Evolutionary conservation across 768 basidiomycete genomes (phyloP).

Genomic region (Dacryopinax primogenitus): DNA sequence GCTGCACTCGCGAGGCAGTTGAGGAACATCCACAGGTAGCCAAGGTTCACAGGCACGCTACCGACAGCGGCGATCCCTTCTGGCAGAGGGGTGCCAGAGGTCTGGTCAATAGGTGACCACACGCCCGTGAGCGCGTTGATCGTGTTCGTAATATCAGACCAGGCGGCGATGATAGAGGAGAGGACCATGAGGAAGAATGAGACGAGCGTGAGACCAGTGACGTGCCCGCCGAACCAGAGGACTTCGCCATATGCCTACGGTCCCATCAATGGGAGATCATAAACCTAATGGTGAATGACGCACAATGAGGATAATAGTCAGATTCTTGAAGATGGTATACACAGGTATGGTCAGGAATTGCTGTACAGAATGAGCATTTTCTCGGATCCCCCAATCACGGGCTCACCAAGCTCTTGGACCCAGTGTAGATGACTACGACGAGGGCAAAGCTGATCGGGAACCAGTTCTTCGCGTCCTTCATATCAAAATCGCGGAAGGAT

Average conservation of each 20-base stretch:
- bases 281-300: constrained; percentile 24
- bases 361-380: constrained; percentile 31
- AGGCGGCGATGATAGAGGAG: constrained; percentile 95
- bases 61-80: constrained; percentile 31
- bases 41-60: constrained; percentile 42
- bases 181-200: constrained; percentile 92
- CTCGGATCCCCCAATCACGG: constrained; percentile 6
- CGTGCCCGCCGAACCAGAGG: constrained; percentile 84
- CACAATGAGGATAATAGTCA: constrained; percentile 98
- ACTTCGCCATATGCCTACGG: constrained; percentile 90
- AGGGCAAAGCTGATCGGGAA: constrained; percentile 87
- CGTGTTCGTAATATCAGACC: constrained; percentile 61
- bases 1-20: constrained; percentile 85
- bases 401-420: constrained; percentile 86
- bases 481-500: constrained; percentile 71
- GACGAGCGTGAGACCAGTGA: constrained; percentile 74
- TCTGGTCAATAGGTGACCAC: constrained; percentile 21
- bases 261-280: constrained; percentile 1
- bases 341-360: constrained; percentile 96
- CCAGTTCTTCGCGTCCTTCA: constrained; percentile 79
- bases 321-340: constrained; percentile 98
- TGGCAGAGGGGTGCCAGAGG: constrained; percentile 21
- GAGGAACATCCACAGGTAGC: constrained; percentile 92
- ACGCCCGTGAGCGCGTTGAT: constrained; percentile 21
- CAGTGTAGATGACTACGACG: constrained; percentile 93